Percentiles rank a stretch among this genome's conserved stretches.
Evolutionary conservation across 495 filamentous ascomycete genomes (phyloP).

Genomic region (Aspergillus ostianus): DNA sequence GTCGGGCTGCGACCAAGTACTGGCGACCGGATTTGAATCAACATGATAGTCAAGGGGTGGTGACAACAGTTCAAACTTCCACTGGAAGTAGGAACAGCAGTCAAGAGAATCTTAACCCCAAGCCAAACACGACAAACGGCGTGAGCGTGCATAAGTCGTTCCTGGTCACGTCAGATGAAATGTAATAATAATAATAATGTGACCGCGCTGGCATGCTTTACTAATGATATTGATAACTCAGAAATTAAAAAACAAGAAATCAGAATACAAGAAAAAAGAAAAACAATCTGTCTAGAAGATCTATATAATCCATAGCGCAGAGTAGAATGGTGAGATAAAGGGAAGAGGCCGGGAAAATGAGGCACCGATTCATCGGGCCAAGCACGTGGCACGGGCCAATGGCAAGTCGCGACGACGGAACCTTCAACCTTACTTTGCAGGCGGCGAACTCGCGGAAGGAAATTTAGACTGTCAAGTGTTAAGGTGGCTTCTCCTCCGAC

Average conservation of each 20-base stretch:
- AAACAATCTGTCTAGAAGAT: background rate
- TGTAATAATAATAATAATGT: slow-evolving; percentile 10
- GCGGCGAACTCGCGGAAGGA: slow-evolving; percentile 37
- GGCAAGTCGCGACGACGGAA: slow-evolving; percentile 8
- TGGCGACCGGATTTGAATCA: slow-evolving; percentile 36
- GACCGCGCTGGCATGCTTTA: background rate
- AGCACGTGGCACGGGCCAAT: slow-evolving; percentile 28
- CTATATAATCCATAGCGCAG: background rate
- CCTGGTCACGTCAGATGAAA: slow-evolving; percentile 31
- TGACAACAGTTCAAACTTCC: slow-evolving; percentile 35
- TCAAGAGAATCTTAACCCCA: slow-evolving; percentile 40
- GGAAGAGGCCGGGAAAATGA: slow-evolving; percentile 18
- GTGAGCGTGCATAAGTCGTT: slow-evolving; percentile 45
- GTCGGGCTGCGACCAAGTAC: slow-evolving; percentile 23
- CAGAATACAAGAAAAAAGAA: background rate
- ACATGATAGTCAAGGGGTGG: slow-evolving; percentile 26
- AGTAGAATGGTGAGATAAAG: background rate
- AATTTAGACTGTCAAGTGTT: slow-evolving; percentile 36
- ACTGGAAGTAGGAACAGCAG: slow-evolving; percentile 34
- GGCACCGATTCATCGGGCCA: slow-evolving; percentile 14
- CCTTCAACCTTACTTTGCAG: slow-evolving; percentile 2
- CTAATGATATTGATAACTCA: background rate
- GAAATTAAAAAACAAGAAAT: background rate
- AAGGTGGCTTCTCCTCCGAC: slow-evolving; percentile 45
- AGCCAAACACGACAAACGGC: slow-evolving; percentile 24